Percentiles rank a stretch among this genome's conserved stretches.
Evolutionary conservation across 1,139 yeast species (phyloP).

Genomic region (Saccharomycopsis crataegensis): DNA sequence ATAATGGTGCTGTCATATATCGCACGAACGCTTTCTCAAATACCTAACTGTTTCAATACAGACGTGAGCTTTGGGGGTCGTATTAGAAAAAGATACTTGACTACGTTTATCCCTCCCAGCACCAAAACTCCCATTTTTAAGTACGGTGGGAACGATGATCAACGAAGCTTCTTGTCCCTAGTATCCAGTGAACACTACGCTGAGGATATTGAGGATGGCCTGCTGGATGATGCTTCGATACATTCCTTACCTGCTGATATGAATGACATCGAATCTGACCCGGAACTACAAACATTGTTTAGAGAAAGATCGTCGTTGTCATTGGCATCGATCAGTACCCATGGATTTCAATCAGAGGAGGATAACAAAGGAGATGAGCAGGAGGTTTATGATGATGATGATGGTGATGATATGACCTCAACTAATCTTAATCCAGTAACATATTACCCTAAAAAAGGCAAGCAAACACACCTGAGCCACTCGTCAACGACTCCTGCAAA

Average conservation of each 20-base stretch:
- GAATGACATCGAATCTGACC: conserved; percentile 10
- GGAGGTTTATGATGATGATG: conserved; percentile 28
- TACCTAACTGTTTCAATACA: conserved; percentile 17
- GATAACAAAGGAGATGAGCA: conserved; percentile 34
- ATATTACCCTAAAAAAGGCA: conserved; percentile 1
- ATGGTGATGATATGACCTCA: conserved; percentile 28
- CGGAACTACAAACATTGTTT: conserved; percentile 21
- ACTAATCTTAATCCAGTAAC: not conserved
- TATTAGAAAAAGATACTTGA: conserved; percentile 38
- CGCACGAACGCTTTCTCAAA: conserved; percentile 10
- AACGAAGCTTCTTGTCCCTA: conserved; percentile 53
- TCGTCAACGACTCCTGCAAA: not conserved
- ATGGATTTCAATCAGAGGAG: conserved; percentile 33
- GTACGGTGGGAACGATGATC: conserved; percentile 56
- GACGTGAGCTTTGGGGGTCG: conserved; percentile 25
- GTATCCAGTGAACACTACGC: conserved; percentile 29
- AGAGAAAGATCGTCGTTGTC: conserved; percentile 23
- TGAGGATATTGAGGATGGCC: conserved; percentile 22
- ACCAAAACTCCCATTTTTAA: conserved; percentile 59
- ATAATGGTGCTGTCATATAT: conserved; percentile 10
- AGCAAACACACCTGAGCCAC: not conserved
- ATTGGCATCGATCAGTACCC: not conserved
- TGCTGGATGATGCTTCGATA: not conserved
- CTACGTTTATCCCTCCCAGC: conserved; percentile 59
- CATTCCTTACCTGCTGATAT: conserved; percentile 19